Conservation (phyloP, 2,329 filamentous ascomycete species). For the Fusarium neocosmosporiellum region DNA sequence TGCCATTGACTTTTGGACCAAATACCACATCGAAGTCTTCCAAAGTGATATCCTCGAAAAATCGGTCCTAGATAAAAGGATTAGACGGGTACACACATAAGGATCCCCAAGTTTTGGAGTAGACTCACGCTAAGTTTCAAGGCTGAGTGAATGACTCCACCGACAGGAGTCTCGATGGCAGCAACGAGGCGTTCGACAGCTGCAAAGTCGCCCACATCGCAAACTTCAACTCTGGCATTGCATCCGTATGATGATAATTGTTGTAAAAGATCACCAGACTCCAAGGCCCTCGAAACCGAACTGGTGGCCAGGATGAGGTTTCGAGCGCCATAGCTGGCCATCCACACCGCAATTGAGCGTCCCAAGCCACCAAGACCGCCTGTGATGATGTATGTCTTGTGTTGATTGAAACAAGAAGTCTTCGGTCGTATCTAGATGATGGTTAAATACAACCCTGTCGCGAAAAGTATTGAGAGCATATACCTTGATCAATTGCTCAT, state of each 20-base stretch:
- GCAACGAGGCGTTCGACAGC: constrained; percentile 29
- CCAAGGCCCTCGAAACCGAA: constrained; percentile 24
- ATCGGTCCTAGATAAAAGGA: constrained; percentile 20
- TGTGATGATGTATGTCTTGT: constrained; percentile 41
- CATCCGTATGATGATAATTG: constrained; percentile 38
- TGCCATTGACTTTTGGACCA: constrained; percentile 37
- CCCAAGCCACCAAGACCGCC: constrained; percentile 38
- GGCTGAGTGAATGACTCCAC: constrained; percentile 39
- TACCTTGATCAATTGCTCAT: constrained; percentile 30
- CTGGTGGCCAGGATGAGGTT: constrained; percentile 37
- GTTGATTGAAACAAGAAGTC: constrained; percentile 21
- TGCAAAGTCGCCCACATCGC: constrained; percentile 32
- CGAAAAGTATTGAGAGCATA: not conserved
- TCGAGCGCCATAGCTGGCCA: constrained; percentile 39
- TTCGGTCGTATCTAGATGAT: constrained; percentile 28
- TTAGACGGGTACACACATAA: constrained; percentile 10
- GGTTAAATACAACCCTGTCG: not conserved
- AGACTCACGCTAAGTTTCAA: constrained; percentile 37
- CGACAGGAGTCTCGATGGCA: constrained; percentile 25
- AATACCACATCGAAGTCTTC: constrained; percentile 36
- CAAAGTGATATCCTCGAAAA: constrained; percentile 37
- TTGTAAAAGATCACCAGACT: constrained; percentile 32
- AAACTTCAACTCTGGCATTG: constrained; percentile 36
- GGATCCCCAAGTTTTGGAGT: not conserved
- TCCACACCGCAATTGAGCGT: constrained; percentile 39